Percentiles rank a stretch among this genome's conserved stretches.
Evolutionary conservation across 2,329 filamentous ascomycete genomes (phyloP).

Genomic region (Sporothrix schenckii): DNA sequence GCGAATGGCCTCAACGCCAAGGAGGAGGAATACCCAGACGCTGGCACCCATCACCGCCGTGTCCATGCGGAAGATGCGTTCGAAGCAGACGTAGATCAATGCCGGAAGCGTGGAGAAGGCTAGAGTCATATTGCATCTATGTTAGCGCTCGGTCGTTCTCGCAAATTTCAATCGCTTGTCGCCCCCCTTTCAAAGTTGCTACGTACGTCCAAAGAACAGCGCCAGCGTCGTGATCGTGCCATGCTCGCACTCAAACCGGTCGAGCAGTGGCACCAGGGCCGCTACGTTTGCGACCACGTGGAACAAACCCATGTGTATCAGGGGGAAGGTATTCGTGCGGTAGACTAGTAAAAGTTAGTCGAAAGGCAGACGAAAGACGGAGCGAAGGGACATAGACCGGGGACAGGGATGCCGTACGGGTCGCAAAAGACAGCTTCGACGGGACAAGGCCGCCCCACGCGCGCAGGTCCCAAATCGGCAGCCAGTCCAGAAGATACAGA

Average conservation of each 20-base stretch:
- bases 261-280: constrained; percentile 82
- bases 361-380: not conserved
- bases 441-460: constrained; percentile 81
- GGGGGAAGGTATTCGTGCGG: constrained; percentile 86
- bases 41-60: constrained; percentile 80
- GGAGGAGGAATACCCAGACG: constrained; percentile 88
- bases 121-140: constrained; percentile 41
- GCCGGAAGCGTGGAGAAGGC: constrained; percentile 81
- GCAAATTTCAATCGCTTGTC: not conserved
- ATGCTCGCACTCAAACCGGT: constrained; percentile 90
- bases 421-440: constrained; percentile 68
- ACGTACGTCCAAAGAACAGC: constrained; percentile 88
- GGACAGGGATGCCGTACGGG: constrained; percentile 63
- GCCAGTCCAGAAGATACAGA: constrained; percentile 70
- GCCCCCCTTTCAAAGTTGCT: too few relatives aligned
- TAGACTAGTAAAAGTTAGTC: constrained; percentile 64
- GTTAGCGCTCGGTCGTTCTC: not conserved
- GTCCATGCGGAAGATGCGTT: constrained; percentile 72
- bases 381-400: not conserved
- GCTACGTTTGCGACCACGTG: constrained; percentile 80
- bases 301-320: constrained; percentile 80
- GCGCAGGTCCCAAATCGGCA: constrained; percentile 70
- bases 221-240: constrained; percentile 86
- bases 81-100: constrained; percentile 75
- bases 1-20: constrained; percentile 83